These are phyloP conservation scores for Blastobotrys robertii DNA, from an alignment of 805 yeast genomes.

Conservation along the genomic window DNA sequence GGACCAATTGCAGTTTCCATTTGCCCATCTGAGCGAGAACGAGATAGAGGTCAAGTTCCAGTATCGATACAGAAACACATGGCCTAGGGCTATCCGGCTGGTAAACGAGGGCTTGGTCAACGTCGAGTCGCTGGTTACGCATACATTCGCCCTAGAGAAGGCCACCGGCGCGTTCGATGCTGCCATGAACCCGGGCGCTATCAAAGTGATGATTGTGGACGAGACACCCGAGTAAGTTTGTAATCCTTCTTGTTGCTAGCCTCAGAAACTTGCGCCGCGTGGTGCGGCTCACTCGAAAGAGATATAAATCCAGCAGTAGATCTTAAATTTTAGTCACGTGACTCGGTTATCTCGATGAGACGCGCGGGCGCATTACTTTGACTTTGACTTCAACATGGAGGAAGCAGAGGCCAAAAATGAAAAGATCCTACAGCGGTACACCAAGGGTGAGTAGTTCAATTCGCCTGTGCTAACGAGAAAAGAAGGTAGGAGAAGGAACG, in stretches of 20 bases:
- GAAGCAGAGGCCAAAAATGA: constrained; percentile 7
- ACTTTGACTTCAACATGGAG: neutral
- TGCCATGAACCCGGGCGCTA: constrained; percentile 32
- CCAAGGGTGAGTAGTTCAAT: constrained; percentile 12
- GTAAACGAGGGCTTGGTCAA: constrained; percentile 31
- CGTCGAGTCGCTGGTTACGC: constrained; percentile 41
- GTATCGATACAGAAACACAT: constrained; percentile 46
- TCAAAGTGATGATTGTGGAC: constrained; percentile 40
- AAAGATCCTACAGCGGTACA: constrained; percentile 9
- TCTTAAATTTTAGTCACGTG: too few species aligned
- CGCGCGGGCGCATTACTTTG: too few species aligned
- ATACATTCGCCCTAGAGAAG: constrained; percentile 37
- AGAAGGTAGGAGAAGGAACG: constrained; percentile 97
- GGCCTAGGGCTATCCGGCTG: constrained; percentile 47
- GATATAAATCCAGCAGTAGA: too few species aligned
- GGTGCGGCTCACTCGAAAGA: too few species aligned
- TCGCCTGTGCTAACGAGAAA: constrained; percentile 33
- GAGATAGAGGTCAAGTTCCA: constrained; percentile 43
- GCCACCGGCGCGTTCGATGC: constrained; percentile 39
- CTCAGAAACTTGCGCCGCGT: too few species aligned
- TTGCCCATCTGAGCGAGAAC: constrained; percentile 44
- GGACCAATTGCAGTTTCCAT: constrained; percentile 40
- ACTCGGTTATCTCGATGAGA: too few species aligned
- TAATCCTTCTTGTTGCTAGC: neutral
- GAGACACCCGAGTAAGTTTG: neutral